Conservation (phyloP, 2,329 filamentous ascomycete genomes). For the Calonectria ilicicola region DNA sequence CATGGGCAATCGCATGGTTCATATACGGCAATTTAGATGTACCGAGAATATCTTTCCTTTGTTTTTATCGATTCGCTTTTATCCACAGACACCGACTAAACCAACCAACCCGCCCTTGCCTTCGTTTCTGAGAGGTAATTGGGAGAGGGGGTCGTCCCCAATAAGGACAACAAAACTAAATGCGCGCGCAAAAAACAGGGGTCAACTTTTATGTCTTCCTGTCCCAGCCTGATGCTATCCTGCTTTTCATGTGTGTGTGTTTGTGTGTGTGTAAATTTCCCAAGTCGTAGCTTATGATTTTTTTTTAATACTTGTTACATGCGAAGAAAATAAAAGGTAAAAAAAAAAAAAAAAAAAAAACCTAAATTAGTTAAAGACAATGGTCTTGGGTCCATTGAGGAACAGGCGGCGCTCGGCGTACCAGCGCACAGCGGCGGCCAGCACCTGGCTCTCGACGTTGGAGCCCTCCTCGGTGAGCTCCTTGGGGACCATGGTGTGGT, state of each 20-base stretch:
- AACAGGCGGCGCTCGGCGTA: constrained; percentile 83
- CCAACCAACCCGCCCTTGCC: neutral
- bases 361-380: constrained; percentile 70
- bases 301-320: neutral
- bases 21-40: neutral
- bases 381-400: constrained; percentile 83
- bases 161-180: neutral
- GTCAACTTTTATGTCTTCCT: neutral
- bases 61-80: neutral
- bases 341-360: neutral
- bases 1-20: neutral
- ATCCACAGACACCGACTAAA: neutral
- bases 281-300: neutral
- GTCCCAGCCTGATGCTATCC: neutral
- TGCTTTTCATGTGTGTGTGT: neutral
- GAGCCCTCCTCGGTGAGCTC: constrained; percentile 83
- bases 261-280: too few relatives aligned
- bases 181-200: neutral
- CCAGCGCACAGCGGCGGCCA: constrained; percentile 87
- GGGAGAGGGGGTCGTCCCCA: neutral
- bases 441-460: constrained; percentile 85
- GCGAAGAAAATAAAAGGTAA: neutral
- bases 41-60: neutral
- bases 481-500: constrained; percentile 81
- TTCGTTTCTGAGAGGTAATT: neutral